These are phyloP conservation scores for Botrytis medusae DNA, from an alignment of 2,329 filamentous ascomycete genomes.

Conservation along the genomic window DNA sequence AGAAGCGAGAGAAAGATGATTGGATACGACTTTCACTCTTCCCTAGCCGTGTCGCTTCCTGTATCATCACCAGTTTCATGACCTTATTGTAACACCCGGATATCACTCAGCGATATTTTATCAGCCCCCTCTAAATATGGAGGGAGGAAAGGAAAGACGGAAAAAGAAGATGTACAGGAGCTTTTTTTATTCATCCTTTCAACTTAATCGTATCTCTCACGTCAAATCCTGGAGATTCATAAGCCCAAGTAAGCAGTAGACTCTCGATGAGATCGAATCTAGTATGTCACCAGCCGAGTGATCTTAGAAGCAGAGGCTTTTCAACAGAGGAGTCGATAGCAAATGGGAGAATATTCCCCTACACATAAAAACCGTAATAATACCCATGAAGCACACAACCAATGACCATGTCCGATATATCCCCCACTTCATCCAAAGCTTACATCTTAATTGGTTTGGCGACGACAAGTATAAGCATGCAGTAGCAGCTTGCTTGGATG, in stretches of 20 bases:
- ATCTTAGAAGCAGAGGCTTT: neutral
- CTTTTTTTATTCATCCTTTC: neutral
- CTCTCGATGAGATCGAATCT: conserved; percentile 17
- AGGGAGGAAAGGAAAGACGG: neutral
- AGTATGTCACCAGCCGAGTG: neutral
- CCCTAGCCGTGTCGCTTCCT: conserved; percentile 8
- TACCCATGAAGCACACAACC: conserved; percentile 30
- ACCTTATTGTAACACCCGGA: neutral
- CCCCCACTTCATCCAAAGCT: conserved; percentile 30
- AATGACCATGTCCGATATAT: conserved; percentile 26
- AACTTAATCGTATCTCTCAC: neutral
- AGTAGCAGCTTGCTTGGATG: conserved; percentile 26
- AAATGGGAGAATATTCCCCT: neutral
- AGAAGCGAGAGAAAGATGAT: neutral
- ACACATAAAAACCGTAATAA: conserved; percentile 21
- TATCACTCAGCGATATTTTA: neutral
- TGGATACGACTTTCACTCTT: neutral
- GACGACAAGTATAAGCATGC: conserved; percentile 30
- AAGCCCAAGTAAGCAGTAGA: conserved; percentile 26
- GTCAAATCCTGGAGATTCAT: conserved; percentile 21
- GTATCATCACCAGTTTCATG: conserved; percentile 19
- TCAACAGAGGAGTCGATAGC: neutral
- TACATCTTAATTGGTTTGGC: conserved; percentile 31
- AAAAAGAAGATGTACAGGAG: neutral
- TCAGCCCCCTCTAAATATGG: conserved; percentile 21